Base-by-base conservation (phyloP, 768 basidiomycete species). In the Baorangia bicolor region DNA sequence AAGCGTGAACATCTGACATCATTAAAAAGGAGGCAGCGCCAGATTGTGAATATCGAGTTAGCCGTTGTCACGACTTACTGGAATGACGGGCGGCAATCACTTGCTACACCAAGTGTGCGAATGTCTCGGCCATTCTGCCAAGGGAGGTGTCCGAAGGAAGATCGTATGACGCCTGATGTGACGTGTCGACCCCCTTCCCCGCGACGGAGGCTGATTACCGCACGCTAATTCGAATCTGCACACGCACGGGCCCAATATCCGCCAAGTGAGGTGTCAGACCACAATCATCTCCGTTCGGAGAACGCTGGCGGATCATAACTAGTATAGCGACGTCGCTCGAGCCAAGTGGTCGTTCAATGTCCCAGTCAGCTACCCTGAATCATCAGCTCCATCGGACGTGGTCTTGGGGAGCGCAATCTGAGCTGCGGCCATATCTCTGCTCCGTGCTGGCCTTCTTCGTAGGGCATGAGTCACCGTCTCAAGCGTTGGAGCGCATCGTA, bases 281-380 rank as follows among this genome's bases (percentile, higher is more conserved):
- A 7, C 30, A n/a, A 18, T 60, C 51, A 59, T 60, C 42, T 59
- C 58, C 58, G 58, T 21, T 28, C 31, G 12, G 18, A 43, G 20
- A 30, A 39, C 13, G 25, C 33, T 37, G 12, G 23, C n/a, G 21
- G 23, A 30, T 20, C 25, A 31, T 20, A 13, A 9, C 30, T 20
- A 31, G n/a, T 16, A 33, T 18, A n/a, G n/a, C n/a, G n/a, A n/a
- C 27, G 31, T 35, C 10, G 18, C 34, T 27, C 31, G 28, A 33
- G 16, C 18, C 21, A 21, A 33, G 25, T 33, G 44, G 14, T 31
- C 31, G 30, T 60, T 34, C 58, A 34, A 34, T 44, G 25, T 34
- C 57, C 57, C n/a, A 38, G 38, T 30, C 16, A 7, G 20, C 14
- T 21, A 3, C 28, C n/a, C n/a, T n/a, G n/a, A n/a, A n/a, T n/a